These are phyloP conservation scores for Diaporthe velutina DNA, from an alignment of 2,329 filamentous ascomycete species.

Conservation along the genomic window DNA sequence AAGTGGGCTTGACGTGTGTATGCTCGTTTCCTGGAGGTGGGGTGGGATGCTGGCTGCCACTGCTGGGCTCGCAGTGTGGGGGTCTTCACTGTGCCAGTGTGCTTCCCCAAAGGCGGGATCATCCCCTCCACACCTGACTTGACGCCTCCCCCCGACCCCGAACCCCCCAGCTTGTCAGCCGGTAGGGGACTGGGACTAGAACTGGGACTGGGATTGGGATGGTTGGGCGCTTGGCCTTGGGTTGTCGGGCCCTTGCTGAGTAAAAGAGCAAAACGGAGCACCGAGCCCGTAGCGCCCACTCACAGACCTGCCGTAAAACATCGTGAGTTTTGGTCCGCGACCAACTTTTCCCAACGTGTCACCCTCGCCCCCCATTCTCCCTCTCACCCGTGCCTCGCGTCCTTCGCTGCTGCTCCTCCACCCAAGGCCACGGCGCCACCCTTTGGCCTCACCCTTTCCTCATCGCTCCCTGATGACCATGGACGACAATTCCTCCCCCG, in stretches of 20 bases:
- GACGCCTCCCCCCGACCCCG: conserved; percentile 8
- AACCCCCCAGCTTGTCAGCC: conserved; percentile 18
- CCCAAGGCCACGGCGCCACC: conserved; percentile 7
- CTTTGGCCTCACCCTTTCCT: neutral
- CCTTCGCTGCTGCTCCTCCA: conserved; percentile 15
- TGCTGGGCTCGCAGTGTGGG: conserved; percentile 19
- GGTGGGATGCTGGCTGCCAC: conserved; percentile 4
- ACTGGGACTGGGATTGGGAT: conserved; percentile 1
- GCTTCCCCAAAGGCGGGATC: conserved; percentile 8
- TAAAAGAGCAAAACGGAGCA: conserved; percentile 34
- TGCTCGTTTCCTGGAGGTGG: conserved; percentile 16
- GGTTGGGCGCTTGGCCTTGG: conserved; percentile 28
- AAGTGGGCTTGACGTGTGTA: conserved; percentile 18
- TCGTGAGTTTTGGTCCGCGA: conserved; percentile 40
- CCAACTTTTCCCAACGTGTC: conserved; percentile 38
- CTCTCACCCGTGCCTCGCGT: conserved; percentile 4
- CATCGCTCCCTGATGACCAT: conserved; percentile 29
- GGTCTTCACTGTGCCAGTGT: neutral
- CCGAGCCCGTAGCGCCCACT: conserved; percentile 33
- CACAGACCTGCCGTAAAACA: conserved; percentile 39
- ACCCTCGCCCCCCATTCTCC: conserved; percentile 26
- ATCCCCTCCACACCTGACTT: conserved; percentile 22
- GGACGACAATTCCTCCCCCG: conserved; percentile 36
- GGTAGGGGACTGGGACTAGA: conserved; percentile 2
- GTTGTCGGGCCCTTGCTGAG: conserved; percentile 31